Percentiles rank a stretch among this genome's conserved stretches.
Conservation (phyloP, 768 basidiomycete species). For the Kwoniella bestiolae region DNA sequence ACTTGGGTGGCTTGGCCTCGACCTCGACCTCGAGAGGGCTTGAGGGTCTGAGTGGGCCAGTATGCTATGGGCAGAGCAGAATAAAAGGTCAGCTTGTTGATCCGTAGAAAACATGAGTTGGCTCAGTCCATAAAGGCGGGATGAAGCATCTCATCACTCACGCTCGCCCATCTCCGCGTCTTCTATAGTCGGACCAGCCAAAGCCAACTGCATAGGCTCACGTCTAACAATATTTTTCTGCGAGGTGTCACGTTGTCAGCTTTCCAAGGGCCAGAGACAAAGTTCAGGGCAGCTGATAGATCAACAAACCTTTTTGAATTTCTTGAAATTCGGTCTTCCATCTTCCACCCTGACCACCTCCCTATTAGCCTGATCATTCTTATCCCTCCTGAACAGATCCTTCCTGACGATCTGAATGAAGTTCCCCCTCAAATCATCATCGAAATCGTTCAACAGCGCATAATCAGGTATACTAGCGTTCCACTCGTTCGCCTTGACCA, state of each 20-base stretch:
- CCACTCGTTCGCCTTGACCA: slow-evolving; percentile 27
- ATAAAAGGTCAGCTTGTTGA: neutral
- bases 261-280: neutral
- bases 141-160: slow-evolving; percentile 23
- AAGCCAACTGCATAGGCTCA: slow-evolving; percentile 39
- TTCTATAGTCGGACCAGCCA: slow-evolving; percentile 31
- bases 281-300: neutral
- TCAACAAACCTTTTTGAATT: slow-evolving; percentile 55
- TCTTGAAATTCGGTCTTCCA: slow-evolving; percentile 55
- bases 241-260: neutral
- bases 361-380: slow-evolving; percentile 15
- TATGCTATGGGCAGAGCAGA: slow-evolving; percentile 32
- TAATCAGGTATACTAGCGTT: slow-evolving; percentile 43
- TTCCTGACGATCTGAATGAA: slow-evolving; percentile 54
- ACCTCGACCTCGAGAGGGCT: neutral
- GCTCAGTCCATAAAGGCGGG: neutral
- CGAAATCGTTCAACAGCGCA: slow-evolving; percentile 46
- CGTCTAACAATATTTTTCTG: slow-evolving; percentile 45
- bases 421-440: slow-evolving; percentile 52
- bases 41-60: slow-evolving; percentile 36
- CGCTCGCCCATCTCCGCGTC: slow-evolving; percentile 47
- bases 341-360: slow-evolving; percentile 23
- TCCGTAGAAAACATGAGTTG: neutral
- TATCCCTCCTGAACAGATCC: slow-evolving; percentile 54
- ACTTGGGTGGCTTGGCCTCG: slow-evolving; percentile 18